A percentile compares a stretch with the other conserved stretches of the same genome.
Evolutionary conservation across 768 basidiomycete species (phyloP).

Genomic region (Podaxis pistillaris): DNA sequence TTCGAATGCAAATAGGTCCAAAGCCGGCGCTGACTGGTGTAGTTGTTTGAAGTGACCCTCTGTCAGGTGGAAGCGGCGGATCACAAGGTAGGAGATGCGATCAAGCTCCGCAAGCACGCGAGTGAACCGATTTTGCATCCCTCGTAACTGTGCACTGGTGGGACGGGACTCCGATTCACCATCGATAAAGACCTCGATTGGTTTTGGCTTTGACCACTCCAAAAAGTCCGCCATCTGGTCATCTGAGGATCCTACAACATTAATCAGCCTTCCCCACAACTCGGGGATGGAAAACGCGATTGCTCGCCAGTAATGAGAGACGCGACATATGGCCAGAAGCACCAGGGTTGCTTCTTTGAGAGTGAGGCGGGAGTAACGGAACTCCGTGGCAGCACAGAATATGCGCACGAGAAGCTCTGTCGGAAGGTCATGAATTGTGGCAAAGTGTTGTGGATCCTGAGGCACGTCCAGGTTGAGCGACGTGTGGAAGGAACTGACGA

Average conservation of each 20-base stretch:
- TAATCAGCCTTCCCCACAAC: constrained; percentile 10
- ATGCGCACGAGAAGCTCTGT: constrained; percentile 4
- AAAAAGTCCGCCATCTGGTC: background rate
- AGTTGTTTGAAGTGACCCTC: background rate
- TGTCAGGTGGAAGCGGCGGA: background rate
- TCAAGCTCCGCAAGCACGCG: background rate
- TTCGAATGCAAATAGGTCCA: constrained; percentile 2
- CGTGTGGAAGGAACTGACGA: background rate
- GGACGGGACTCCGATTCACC: background rate
- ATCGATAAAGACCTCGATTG: background rate
- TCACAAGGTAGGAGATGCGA: constrained; percentile 1
- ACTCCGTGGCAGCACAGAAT: background rate
- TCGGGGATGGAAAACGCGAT: constrained; percentile 3
- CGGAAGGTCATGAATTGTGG: background rate
- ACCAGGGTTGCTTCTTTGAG: background rate
- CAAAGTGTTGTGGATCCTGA: background rate
- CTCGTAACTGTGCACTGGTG: background rate
- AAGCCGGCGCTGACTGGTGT: background rate
- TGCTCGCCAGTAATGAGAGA: constrained; percentile 5
- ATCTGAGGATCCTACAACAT: background rate
- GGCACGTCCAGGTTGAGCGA: background rate
- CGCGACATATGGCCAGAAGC: background rate
- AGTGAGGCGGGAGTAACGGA: background rate
- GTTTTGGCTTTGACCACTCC: background rate
- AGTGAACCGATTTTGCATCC: background rate